Evolutionary conservation across 2,329 filamentous ascomycete species (phyloP), one percentile per base, ranked within the genome.

Genomic region (Aspergillus glaucus): DNA sequence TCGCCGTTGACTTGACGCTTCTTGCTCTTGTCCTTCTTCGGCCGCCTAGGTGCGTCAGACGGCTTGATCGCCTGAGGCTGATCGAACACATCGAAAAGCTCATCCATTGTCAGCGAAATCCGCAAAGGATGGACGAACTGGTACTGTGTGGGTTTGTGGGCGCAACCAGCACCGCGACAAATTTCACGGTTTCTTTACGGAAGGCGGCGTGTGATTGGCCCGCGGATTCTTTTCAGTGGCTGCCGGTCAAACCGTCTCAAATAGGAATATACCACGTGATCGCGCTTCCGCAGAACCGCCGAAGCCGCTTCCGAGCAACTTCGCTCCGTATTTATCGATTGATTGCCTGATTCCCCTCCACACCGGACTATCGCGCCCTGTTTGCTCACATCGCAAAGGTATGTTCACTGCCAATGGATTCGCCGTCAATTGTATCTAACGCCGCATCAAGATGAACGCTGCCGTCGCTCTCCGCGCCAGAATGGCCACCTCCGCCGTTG

Each of bases 1-100:
- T 82, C 80, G 53, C 89, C 88, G 66, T 90, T 91, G 36, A 86
- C 85, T 68, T 89, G 88, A 69, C 90, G 82, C 79, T 96, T 95
- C 74, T 90, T 93, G 73, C 76, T 87, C 68, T 79, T 82, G 55
- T 84, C 80, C 60, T 77, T 80, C 60, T 71, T 76, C 44, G 65
- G 54, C 52, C 65, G 69, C 53, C 67, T 69, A 43, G 59, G 49
- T 58, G 58, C 53, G 56, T 66, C 67, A 30, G 60, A 55, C 46
- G 61, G 49, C 52, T 57, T 52, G 48, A 56, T 49, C 56, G 78
- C 75, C 65, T 76, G 66, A 44, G 81, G 75, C 64, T 79, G 76
- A 61, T 87, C 85, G 63, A 93, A 92, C 49, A 90, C 86, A 60
- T 88, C 84, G 61, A 93, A 93, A 58, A 93, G 78, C 53, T 90